Conservation (phyloP, 352 stramenopile species). For the Phytophthora cryptogea region DNA sequence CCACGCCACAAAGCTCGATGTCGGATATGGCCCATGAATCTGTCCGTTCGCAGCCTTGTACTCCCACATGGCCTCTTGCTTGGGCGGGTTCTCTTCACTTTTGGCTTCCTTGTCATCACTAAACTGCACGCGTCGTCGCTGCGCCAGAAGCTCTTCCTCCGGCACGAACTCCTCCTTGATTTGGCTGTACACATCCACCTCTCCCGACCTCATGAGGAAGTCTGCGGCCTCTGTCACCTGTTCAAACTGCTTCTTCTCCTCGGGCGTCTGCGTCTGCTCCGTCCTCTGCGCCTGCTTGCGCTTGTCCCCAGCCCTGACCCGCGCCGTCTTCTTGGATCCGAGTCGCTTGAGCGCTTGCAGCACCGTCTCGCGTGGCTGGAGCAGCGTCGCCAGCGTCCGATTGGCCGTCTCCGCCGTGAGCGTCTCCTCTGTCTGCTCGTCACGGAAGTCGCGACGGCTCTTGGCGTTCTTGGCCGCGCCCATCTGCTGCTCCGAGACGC, state of each 20-base stretch:
- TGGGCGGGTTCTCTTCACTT: conserved; percentile 43
- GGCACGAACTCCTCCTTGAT: conserved; percentile 83
- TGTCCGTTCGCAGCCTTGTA: conserved; percentile 74
- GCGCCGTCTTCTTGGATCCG: conserved; percentile 56
- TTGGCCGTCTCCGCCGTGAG: conserved; percentile 67
- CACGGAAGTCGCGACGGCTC: conserved; percentile 58
- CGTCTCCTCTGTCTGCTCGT: conserved; percentile 57
- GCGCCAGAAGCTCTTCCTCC: conserved; percentile 58
- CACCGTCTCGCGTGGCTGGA: conserved; percentile 76
- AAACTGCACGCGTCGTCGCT: conserved; percentile 48
- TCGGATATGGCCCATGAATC: conserved; percentile 78
- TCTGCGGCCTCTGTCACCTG: conserved; percentile 81
- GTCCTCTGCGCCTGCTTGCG: conserved; percentile 49
- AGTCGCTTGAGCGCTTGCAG: conserved; percentile 77
- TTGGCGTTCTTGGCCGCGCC: conserved; percentile 63
- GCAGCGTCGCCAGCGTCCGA: conserved; percentile 51
- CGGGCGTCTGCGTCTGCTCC: conserved; percentile 46
- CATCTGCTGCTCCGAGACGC: conserved; percentile 76
- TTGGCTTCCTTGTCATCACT: conserved; percentile 44
- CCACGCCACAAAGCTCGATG: conserved; percentile 76
- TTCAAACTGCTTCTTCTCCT: conserved; percentile 84
- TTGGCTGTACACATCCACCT: conserved; percentile 82
- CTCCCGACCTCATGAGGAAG: conserved; percentile 74
- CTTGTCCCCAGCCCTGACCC: conserved; percentile 47
- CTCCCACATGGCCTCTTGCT: conserved; percentile 72